These are phyloP conservation scores for Phialophora chinensis DNA, from an alignment of 2,329 filamentous ascomycete genomes.

Conservation along the genomic window DNA sequence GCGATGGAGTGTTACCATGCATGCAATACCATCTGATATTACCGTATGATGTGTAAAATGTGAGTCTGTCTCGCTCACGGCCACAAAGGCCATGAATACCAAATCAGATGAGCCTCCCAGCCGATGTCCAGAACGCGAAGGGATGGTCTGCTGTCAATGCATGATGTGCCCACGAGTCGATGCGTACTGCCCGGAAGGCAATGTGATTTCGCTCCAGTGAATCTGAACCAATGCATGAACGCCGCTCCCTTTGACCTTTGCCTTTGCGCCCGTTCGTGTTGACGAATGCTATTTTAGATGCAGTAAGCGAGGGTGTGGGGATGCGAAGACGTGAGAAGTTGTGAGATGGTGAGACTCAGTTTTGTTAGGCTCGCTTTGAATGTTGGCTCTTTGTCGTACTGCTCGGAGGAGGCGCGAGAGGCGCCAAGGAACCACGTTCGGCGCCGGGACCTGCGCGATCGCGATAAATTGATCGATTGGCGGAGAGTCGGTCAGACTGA, in stretches of 20 bases:
- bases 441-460: background rate
- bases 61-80: background rate
- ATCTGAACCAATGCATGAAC: background rate
- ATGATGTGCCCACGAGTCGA: background rate
- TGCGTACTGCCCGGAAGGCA: background rate
- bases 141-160: background rate
- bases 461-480: background rate
- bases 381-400: background rate
- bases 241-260: background rate
- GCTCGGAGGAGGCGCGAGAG: too few relatives aligned
- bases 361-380: background rate
- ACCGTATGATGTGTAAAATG: background rate
- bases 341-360: background rate
- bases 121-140: background rate
- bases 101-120: background rate
- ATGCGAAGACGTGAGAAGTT: background rate
- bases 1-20: background rate
- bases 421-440: background rate
- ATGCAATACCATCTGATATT: background rate
- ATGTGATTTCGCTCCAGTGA: background rate
- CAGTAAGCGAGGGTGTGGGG: background rate
- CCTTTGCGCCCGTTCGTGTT: background rate
- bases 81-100: background rate
- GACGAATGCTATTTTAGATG: background rate
- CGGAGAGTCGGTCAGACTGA: background rate